These are phyloP conservation scores for Colletotrichum sp. DNA, from an alignment of 2,329 filamentous ascomycete genomes.

Conservation along the genomic window DNA sequence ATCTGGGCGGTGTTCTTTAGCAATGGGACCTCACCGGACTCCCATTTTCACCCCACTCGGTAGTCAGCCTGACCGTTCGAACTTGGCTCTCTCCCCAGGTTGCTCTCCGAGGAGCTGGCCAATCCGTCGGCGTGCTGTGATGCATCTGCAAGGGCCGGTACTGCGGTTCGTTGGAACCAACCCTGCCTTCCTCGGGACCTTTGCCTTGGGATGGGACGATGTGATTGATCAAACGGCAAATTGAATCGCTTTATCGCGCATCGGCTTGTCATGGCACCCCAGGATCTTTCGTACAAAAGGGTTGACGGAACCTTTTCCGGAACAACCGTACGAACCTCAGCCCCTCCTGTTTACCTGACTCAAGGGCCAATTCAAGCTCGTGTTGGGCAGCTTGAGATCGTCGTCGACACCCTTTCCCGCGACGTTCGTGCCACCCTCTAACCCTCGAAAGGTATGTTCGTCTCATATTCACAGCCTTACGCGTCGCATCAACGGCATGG, in stretches of 20 bases:
- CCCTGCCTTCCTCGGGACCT: background rate
- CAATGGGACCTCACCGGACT: background rate
- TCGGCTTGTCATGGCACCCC: background rate
- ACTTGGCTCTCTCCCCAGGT: background rate
- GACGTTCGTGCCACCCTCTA: background rate
- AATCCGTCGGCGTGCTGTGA: background rate
- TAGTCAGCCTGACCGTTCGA: background rate
- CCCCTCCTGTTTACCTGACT: background rate
- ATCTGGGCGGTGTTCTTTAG: background rate
- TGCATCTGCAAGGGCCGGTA: background rate
- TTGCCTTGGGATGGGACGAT: background rate
- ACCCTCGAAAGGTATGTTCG: background rate
- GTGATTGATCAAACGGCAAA: background rate
- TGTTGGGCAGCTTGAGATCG: background rate
- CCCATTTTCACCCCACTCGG: background rate
- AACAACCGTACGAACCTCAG: background rate
- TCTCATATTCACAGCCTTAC: background rate
- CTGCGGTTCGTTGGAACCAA: background rate
- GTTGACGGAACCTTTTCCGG: background rate
- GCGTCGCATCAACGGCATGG: background rate
- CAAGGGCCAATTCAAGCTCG: background rate
- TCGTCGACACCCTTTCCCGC: background rate
- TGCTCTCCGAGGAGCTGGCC: background rate
- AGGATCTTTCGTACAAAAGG: background rate
- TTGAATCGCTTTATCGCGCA: background rate